These are phyloP conservation scores for Cymbopogon flexuosus DNA, from an alignment of 202 grass and related monocot species.

Conservation along the genomic window DNA sequence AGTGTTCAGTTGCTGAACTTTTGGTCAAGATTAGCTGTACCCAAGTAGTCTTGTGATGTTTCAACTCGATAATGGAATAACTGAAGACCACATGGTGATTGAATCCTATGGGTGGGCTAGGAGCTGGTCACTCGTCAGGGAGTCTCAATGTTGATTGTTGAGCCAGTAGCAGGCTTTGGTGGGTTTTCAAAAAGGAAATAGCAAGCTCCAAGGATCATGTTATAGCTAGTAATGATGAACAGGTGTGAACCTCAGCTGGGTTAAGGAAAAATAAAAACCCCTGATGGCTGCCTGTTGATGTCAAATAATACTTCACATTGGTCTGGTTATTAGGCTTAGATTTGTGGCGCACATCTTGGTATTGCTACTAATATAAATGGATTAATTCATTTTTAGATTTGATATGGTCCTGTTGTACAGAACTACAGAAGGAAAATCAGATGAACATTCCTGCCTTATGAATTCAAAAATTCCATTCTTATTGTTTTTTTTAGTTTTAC, in stretches of 20 bases:
- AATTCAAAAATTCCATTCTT: neutral
- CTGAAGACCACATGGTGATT: neutral
- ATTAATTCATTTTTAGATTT: neutral
- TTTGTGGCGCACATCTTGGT: neutral
- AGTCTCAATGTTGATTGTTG: neutral
- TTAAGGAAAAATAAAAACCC: neutral
- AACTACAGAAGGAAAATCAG: neutral
- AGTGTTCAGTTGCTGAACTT: neutral
- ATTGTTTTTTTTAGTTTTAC: neutral
- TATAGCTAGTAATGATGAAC: neutral
- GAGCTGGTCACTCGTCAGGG: neutral
- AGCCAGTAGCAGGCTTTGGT: neutral
- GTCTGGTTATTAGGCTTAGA: neutral
- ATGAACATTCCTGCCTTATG: neutral
- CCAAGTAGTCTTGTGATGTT: slow-evolving; percentile 4
- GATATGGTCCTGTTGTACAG: neutral
- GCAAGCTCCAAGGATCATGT: neutral
- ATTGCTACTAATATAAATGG: neutral
- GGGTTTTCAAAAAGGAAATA: neutral
- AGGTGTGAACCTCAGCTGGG: neutral
- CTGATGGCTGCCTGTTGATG: neutral
- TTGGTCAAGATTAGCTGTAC: neutral
- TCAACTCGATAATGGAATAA: slow-evolving; percentile 11
- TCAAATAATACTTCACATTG: neutral
- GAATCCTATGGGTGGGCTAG: neutral